Evolutionary conservation across 495 filamentous ascomycete species (phyloP), one percentile per base, ranked within the genome.

Genomic region (Penicillium paradoxum): DNA sequence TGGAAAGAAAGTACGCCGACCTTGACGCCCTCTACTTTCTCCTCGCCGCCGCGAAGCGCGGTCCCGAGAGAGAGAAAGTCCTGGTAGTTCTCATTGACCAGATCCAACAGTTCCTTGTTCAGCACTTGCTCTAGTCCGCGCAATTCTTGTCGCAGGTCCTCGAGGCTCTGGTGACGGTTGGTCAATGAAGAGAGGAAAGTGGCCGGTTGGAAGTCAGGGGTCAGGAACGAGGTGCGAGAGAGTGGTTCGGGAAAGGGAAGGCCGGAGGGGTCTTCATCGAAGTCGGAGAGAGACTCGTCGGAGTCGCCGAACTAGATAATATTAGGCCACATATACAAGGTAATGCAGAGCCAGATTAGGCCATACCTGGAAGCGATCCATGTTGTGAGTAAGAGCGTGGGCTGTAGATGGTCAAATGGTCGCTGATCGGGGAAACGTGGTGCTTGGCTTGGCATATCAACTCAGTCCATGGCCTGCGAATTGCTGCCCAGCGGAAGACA

Each of bases 51-150:
- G 43, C 82, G 82, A 34, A 99, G 71, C 62, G 89, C 86, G 25
- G 78, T 83, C 0, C 95, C 93, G 0, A 99, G 70, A 5, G 82
- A 83, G 2, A 99, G 66, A 58, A 97, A 97, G 57, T 92, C 89
- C 36, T 86, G 83, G 66, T 97, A 97, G 67, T 97, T 91, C 27
- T 86, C 78, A 64, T 97, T 97, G 54, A 99, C 91, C 1, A 97
- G 80, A 66, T 96, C 91, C 4, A 97, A 76, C 8, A 99, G 74
- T 66, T 99, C 92, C 49, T 84, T 83, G 54, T 81, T 84, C 43
- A 97, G 80, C 15, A 83, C 75, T 55, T 86, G 80, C 51, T 82
- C 84, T 21, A 93, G 79, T 39, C 86, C 77, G 14, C 90, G 83
- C 4, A 99, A 77, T 58, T 99, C 95, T 24, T 83, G 68, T 14